Conservation (phyloP, 768 basidiomycete genomes). For the Termitomyces sp. region DNA sequence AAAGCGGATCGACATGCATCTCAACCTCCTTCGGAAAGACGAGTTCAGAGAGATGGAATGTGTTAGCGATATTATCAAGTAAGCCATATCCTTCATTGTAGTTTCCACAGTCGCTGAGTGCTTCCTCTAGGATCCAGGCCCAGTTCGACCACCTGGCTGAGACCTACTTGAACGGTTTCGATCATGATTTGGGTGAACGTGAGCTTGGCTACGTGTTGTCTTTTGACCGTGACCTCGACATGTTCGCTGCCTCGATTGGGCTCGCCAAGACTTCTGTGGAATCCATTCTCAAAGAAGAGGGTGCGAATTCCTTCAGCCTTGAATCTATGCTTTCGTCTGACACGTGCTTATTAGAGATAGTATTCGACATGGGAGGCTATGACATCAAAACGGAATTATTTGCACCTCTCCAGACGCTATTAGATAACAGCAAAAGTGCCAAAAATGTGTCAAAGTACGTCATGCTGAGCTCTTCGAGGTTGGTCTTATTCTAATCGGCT, state of each 20-base stretch:
- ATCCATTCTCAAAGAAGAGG: constrained; percentile 71
- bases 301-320: constrained; percentile 30
- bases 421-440: constrained; percentile 78
- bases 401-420: constrained; percentile 73
- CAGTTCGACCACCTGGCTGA: constrained; percentile 93
- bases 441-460: constrained; percentile 76
- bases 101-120: background rate
- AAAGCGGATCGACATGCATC: constrained; percentile 87
- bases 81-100: constrained; percentile 21
- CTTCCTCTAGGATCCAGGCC: constrained; percentile 65
- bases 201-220: constrained; percentile 79
- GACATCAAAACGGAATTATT: constrained; percentile 75
- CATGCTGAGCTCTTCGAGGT: background rate
- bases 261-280: constrained; percentile 83
- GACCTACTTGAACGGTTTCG: constrained; percentile 76
- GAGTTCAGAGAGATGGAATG: constrained; percentile 95
- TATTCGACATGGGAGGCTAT: constrained; percentile 67
- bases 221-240: constrained; percentile 90
- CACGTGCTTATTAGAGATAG: constrained; percentile 48
- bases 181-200: constrained; percentile 86
- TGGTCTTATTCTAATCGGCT: background rate
- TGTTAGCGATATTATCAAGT: constrained; percentile 87
- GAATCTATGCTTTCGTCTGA: background rate
- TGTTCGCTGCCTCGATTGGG: constrained; percentile 88
- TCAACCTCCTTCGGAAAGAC: constrained; percentile 77